Percentiles rank a stretch among this genome's conserved stretches.
Evolutionary conservation across 2,329 filamentous ascomycete genomes (phyloP).

Genomic region (Metarhizium album): DNA sequence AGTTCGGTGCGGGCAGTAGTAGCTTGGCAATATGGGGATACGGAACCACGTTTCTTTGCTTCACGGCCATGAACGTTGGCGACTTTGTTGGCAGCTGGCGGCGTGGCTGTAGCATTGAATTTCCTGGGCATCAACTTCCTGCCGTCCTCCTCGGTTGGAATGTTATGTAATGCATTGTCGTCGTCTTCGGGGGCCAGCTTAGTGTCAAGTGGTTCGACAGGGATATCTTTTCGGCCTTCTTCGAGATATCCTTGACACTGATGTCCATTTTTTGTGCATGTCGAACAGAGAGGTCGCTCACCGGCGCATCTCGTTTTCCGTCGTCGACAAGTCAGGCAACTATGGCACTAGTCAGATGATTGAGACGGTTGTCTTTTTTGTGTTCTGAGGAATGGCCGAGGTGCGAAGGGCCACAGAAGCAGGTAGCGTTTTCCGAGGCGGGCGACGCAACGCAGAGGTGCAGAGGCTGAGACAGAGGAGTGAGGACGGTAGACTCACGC

Average conservation of each 20-base stretch:
- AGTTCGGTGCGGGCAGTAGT: not conserved
- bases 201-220: conserved; percentile 11
- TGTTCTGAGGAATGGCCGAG: not conserved
- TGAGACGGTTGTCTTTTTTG: not conserved
- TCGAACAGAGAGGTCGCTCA: conserved; percentile 61
- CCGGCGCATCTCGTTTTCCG: conserved; percentile 68
- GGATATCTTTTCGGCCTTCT: conserved; percentile 32
- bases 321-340: conserved; percentile 63
- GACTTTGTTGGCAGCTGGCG: not conserved
- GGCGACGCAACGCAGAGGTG: not conserved
- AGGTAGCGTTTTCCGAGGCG: not conserved
- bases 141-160: conserved; percentile 4
- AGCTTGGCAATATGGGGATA: not conserved
- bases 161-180: conserved; percentile 4
- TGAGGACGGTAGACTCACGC: conserved; percentile 43
- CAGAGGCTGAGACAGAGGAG: not conserved
- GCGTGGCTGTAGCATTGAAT: not conserved
- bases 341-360: conserved; percentile 17
- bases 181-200: conserved; percentile 12
- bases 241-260: conserved; percentile 58
- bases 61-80: not conserved
- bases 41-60: not conserved
- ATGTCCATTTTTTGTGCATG: conserved; percentile 62
- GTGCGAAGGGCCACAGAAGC: not conserved
- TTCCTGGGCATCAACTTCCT: not conserved